Base-by-base conservation (phyloP, 805 yeast genomes). In the Jamesozyma piceae region DNA sequence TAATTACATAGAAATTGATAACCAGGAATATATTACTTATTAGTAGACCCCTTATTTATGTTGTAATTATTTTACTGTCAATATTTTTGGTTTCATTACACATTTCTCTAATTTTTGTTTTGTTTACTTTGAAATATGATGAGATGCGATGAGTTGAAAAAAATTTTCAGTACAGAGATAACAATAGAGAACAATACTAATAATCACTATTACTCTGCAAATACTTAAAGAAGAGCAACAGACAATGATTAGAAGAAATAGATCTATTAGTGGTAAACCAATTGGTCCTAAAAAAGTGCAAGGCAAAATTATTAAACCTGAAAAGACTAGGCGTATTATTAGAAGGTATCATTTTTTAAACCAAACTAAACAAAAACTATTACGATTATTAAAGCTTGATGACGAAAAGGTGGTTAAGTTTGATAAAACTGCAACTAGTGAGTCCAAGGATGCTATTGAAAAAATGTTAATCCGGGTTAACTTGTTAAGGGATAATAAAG, bases 341-440 rank as follows among this genome's bases (percentile, higher is more conserved):
- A 71, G 95, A 43, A 62, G 87, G 32, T 87, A 77, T 49, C 97
- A 88, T 60, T 72, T 77, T 2, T 66, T 89, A 14, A 70, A 80
- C 43, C 84, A 81, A 50, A 71, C 75, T 46, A 71, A 72, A 47
- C 60, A 67, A 17, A 47, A 65, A 2, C 62, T 80, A 2, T 50
- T 74, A 37, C 43, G 44, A 4, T 58, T 57, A 39, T 59, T 73
- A 10, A 45, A 43, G 2, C 22, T 55, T 9, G 20, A 35, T 4
- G 44, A 33, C 14, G 36, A 29, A 5, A 28, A 37, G n/a, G 19
- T 11, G 17, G 24, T 27, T 42, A 29, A 29, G 32, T n/a, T 29
- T 29, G 32, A 29, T n/a, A 11, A 29, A 11, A 5, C 17, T 11
- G 11, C 14, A 17, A n/a, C 4, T 17, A 10, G 10, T 5, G 20